Evolutionary conservation across 1,284 basidiomycete species (phyloP).

Genomic region (Cerioporus squamosus): DNA sequence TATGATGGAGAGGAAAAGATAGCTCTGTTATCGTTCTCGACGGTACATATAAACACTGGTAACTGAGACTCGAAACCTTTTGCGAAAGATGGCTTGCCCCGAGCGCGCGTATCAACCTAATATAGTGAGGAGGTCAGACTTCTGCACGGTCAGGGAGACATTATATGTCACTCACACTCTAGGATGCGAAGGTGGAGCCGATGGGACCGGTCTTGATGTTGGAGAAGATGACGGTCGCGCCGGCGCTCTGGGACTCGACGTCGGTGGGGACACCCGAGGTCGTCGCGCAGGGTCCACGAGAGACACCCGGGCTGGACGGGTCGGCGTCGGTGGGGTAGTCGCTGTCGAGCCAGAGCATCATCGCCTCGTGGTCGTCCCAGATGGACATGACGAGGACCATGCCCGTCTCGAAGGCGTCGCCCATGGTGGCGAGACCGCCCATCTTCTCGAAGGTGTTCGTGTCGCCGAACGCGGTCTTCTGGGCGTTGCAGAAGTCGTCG

Average conservation of each 20-base stretch:
- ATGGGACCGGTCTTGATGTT: conserved; percentile 62
- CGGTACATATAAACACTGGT: too few species aligned
- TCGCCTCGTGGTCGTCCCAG: conserved; percentile 60
- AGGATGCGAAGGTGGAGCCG: conserved; percentile 46
- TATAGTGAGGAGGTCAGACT: not conserved
- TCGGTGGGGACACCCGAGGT: conserved; percentile 49
- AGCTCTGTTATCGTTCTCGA: too few species aligned
- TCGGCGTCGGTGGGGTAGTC: conserved; percentile 51
- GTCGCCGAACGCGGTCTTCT: conserved; percentile 44
- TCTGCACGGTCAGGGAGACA: not conserved
- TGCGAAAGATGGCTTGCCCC: not conserved
- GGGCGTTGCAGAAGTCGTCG: conserved; percentile 41
- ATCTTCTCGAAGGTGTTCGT: conserved; percentile 38
- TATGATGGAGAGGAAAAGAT: too few species aligned
- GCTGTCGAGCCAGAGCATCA: conserved; percentile 67
- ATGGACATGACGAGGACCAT: conserved; percentile 60
- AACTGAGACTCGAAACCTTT: not conserved
- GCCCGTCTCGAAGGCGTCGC: conserved; percentile 47
- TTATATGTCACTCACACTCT: conserved; percentile 6
- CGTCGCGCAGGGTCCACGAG: conserved; percentile 57
- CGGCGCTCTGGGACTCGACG: conserved; percentile 46
- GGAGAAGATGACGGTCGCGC: conserved; percentile 53
- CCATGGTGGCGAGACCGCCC: conserved; percentile 47
- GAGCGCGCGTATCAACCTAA: not conserved
- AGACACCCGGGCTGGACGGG: conserved; percentile 49